Conservation (phyloP, 2,329 filamentous ascomycete species). For the Aspergillus proliferans region DNA sequence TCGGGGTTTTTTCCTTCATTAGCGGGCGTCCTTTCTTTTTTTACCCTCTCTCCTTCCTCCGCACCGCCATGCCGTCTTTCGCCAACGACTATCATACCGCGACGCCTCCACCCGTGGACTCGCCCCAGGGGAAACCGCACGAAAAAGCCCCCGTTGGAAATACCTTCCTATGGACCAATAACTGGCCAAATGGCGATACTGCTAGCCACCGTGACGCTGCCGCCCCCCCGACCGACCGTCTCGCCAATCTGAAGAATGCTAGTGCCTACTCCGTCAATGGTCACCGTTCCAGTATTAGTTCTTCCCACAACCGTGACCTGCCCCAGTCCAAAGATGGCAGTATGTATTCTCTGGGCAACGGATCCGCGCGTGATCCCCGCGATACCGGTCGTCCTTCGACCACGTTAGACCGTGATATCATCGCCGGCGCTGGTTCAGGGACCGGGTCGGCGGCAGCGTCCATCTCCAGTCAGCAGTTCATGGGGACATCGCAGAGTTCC, state of each 20-base stretch:
- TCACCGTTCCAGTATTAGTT: conserved; percentile 43
- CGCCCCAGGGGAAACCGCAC: conserved; percentile 36
- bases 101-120: conserved; percentile 34
- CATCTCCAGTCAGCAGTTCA: conserved; percentile 20
- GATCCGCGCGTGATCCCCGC: conserved; percentile 26
- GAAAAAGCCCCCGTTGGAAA: conserved; percentile 41
- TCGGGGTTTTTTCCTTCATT: not conserved
- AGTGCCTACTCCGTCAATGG: conserved; percentile 58
- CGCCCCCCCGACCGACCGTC: conserved; percentile 32
- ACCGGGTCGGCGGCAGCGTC: conserved; percentile 20
- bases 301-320: conserved; percentile 37
- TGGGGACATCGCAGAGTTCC: conserved; percentile 17
- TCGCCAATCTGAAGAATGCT: conserved; percentile 41
- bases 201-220: conserved; percentile 28
- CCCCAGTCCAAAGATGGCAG: conserved; percentile 38
- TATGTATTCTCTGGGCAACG: conserved; percentile 44
- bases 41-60: not conserved
- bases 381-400: conserved; percentile 24
- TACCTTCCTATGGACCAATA: conserved; percentile 40
- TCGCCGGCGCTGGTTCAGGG: conserved; percentile 20
- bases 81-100: conserved; percentile 31
- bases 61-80: conserved; percentile 33
- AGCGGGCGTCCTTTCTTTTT: not conserved
- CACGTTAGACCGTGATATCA: conserved; percentile 19
- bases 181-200: conserved; percentile 40